Percentiles rank a stretch among this genome's conserved stretches.
Conservation (phyloP, 148 eudicot genomes). For the Cornus florida region DNA sequence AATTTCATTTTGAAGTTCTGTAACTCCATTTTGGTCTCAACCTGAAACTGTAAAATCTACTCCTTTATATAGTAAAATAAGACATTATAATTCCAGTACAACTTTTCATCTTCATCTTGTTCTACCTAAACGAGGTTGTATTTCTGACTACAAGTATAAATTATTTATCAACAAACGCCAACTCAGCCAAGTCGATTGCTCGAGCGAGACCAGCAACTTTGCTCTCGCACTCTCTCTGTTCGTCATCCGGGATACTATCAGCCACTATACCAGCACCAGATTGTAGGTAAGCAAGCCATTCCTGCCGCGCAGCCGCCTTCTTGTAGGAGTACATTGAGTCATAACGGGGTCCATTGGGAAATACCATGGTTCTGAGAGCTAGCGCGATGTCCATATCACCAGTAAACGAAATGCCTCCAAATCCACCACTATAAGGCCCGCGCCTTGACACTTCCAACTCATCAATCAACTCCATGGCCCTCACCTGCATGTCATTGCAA, state of each 20-base stretch:
- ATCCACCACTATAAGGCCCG: slow-evolving; percentile 86
- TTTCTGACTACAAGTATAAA: not conserved
- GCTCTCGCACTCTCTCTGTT: slow-evolving; percentile 70
- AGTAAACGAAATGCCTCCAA: slow-evolving; percentile 67
- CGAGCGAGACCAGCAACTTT: slow-evolving; percentile 72
- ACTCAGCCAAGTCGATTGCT: slow-evolving; percentile 77
- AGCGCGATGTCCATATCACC: slow-evolving; percentile 84
- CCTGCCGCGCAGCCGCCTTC: slow-evolving; percentile 43
- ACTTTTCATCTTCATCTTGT: not conserved
- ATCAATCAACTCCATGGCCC: slow-evolving; percentile 82
- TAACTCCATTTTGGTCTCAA: no score
- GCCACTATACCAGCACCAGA: slow-evolving; percentile 87
- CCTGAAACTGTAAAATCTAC: no score
- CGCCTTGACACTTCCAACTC: slow-evolving; percentile 61
- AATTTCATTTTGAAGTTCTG: no score
- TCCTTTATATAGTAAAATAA: no score
- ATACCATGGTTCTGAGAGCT: slow-evolving; percentile 72
- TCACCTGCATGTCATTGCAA: slow-evolving; percentile 39
- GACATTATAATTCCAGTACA: not conserved
- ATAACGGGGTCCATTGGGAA: slow-evolving; percentile 49
- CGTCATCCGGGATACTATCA: slow-evolving; percentile 65
- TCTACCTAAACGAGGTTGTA: not conserved
- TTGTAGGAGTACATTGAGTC: slow-evolving; percentile 76
- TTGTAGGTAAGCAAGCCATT: slow-evolving; percentile 81
- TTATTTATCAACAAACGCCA: slow-evolving; percentile 40